Base-by-base conservation (phyloP, 1,284 basidiomycete genomes). In the Malassezia restricta region DNA sequence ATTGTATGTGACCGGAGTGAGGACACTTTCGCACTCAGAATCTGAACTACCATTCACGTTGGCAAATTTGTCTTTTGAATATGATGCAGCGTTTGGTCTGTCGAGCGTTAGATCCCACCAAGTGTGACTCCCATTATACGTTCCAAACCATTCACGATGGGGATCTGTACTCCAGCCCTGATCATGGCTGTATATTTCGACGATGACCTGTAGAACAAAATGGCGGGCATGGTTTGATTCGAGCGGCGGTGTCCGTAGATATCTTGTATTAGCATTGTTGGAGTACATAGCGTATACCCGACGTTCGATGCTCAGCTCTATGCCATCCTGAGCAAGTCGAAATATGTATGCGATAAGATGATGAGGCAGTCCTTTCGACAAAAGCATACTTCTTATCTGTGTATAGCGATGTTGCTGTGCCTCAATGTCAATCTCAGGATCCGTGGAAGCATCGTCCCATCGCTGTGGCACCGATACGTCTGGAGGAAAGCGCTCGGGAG, bases 71-170 rank as follows among this genome's bases (percentile, higher is more conserved):
- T 35, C 33, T 3, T 15, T 11, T 3, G 33, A 2, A 35, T 12
- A 35, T 35, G 15, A 31, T 6, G 15, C 3, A 9, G 11, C 12
- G 14, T 11, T 17, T 9, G 42, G 49, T 6, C 53, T 41, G 5
- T 55, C 47, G 4, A 55, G 41, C 37, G 53, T 33, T 6, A 55
- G 47, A 8, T 55, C 53, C 47, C 47, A 55, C 53, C 53, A 55
- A 9, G 53, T 55, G 15, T 50, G 44, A 47, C 53, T 55, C 2
- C 47, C 53, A 15, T 55, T 42, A 38, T 49, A 50, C 9, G 53
- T 55, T 6, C 53, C 53, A 15, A 50, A 8, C 53, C 53, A 47
- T n/a, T 40, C 38, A 8, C 41, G 47, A n/a, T 45, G 32, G 12
- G 43, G 48, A 3, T 55, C 53, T n/a, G 35, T 41, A 15, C 47